These are phyloP conservation scores for Xenoacremonium recifei DNA, from an alignment of 2,329 filamentous ascomycete genomes.

Conservation along the genomic window DNA sequence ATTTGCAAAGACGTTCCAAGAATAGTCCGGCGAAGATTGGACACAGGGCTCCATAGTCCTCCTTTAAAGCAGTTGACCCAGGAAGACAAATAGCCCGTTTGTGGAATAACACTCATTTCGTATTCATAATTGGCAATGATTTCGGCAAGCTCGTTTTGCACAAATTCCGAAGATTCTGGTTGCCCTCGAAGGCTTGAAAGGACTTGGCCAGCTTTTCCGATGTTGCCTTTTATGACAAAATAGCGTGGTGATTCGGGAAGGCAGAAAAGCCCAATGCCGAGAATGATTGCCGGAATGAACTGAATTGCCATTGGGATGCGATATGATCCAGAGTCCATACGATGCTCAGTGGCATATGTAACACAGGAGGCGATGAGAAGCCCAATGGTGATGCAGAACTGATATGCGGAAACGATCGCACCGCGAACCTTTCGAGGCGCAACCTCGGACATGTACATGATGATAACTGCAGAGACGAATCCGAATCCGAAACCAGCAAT, in stretches of 20 bases:
- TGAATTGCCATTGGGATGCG: conserved; percentile 78
- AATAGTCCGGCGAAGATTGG: conserved; percentile 69
- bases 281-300: conserved; percentile 76
- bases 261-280: conserved; percentile 68
- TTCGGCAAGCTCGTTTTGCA: conserved; percentile 77
- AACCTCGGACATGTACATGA: conserved; percentile 87
- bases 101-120: conserved; percentile 68
- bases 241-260: conserved; percentile 85
- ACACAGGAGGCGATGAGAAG: conserved; percentile 14
- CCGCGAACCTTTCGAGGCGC: conserved; percentile 31
- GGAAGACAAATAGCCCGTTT: conserved; percentile 61
- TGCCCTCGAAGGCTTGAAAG: conserved; percentile 74
- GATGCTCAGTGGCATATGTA: conserved; percentile 12
- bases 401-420: conserved; percentile 16
- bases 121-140: conserved; percentile 89
- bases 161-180: conserved; percentile 67
- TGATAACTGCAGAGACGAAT: conserved; percentile 77
- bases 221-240: conserved; percentile 74
- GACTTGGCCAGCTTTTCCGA: conserved; percentile 61
- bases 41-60: conserved; percentile 59
- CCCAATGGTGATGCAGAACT: conserved; percentile 20
- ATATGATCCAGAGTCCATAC: conserved; percentile 51
- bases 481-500: conserved; percentile 77
- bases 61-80: conserved; percentile 71
- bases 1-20: conserved; percentile 73